Conservation (phyloP, 2,329 filamentous ascomycete species). For the Phyllosticta citriasiana region DNA sequence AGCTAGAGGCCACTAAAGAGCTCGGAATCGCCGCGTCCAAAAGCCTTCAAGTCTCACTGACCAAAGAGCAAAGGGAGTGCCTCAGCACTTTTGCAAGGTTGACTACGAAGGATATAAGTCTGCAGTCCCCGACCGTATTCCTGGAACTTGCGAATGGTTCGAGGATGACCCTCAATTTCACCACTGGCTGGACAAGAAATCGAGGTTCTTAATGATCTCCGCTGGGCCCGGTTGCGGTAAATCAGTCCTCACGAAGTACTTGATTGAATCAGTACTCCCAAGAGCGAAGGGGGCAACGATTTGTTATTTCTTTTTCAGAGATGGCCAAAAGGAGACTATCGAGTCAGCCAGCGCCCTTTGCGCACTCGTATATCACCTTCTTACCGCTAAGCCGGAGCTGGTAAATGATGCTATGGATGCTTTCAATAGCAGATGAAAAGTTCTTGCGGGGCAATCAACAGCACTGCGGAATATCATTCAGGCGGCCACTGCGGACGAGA, state of each 20-base stretch:
- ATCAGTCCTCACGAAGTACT: not conserved
- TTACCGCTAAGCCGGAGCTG: not conserved
- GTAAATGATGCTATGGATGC: not conserved
- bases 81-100: not conserved
- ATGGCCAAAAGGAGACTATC: not conserved
- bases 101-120: not conserved
- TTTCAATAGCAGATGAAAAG: not conserved
- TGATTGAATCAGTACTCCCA: not conserved
- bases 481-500: not conserved
- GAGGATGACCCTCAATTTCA: not conserved
- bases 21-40: not conserved
- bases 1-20: not conserved
- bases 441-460: not conserved
- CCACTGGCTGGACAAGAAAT: not conserved
- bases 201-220: not conserved
- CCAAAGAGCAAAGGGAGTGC: not conserved
- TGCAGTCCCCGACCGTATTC: not conserved
- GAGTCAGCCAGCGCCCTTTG: not conserved
- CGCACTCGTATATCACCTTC: not conserved
- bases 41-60: not conserved
- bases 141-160: not conserved
- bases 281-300: not conserved
- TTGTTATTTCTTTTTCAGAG: not conserved
- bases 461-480: not conserved
- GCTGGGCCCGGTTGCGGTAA: not conserved